Conservation (phyloP, 176 grass and related monocot genomes). For the Stipa capillata region DNA sequence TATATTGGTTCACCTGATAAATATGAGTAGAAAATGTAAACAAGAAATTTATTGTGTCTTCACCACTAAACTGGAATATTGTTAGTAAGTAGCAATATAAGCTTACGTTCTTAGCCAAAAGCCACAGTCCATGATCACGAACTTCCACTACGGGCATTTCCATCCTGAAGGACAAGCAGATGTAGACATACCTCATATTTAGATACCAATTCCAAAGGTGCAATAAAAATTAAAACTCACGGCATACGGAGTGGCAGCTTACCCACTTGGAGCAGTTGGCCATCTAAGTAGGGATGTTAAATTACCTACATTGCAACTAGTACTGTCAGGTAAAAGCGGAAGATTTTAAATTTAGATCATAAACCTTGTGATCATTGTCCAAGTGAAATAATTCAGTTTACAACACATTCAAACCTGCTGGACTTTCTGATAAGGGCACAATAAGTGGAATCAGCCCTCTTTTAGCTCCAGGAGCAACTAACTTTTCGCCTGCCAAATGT, state of each 20-base stretch:
- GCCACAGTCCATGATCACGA: slow-evolving; percentile 71
- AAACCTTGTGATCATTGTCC: not conserved
- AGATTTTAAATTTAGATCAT: not conserved
- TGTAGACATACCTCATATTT: not conserved
- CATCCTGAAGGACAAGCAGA: slow-evolving; percentile 58
- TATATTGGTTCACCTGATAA: slow-evolving; percentile 83
- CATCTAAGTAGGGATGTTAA: slow-evolving; percentile 94
- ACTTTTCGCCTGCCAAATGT: slow-evolving; percentile 47
- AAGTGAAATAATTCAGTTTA: not conserved
- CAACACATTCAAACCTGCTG: slow-evolving; percentile 48
- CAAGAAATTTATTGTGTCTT: not conserved
- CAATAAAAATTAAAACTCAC: not conserved
- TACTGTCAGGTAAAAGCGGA: slow-evolving; percentile 14
- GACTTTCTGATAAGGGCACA: slow-evolving; percentile 75
- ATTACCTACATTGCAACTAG: slow-evolving; percentile 48
- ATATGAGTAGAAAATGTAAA: slow-evolving; percentile 7
- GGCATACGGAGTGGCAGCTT: slow-evolving; percentile 19
- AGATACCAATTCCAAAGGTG: slow-evolving; percentile 7
- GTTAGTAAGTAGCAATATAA: not conserved
- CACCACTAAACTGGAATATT: not conserved
- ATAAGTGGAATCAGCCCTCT: slow-evolving; percentile 68
- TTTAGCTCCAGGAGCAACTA: slow-evolving; percentile 87
- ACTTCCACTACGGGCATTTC: slow-evolving; percentile 97
- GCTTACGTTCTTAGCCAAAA: slow-evolving; percentile 93
- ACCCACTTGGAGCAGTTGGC: slow-evolving; percentile 95